Base-by-base conservation (phyloP, 306 rosid species). In the Potentilla sterilis region DNA sequence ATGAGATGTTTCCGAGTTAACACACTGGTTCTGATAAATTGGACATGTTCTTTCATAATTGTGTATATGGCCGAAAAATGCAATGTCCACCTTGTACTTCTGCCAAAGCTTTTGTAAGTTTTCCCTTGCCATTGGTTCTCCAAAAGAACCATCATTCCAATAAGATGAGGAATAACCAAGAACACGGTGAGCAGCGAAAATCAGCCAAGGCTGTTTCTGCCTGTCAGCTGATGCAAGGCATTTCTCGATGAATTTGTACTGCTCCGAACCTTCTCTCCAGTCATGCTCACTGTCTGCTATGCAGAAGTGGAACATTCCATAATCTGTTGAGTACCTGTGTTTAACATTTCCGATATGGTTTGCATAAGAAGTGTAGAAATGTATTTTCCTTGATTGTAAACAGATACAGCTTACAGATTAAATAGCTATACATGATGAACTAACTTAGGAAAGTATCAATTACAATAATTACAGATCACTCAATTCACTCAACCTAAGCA, bases 41-140 rank as follows among this genome's bases (percentile, higher is more conserved):
- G 97, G 98, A 81, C 97, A 93, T 75, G 92, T 74, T 74, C 98
- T 81, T 85, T 93, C 98, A 8, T 93, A 91, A 87, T 93, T 89
- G 75, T 93, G 97, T 57, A 91, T 81, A 57, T 93, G 98, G 65
- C 92, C 98, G 80, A 81, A 93, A 70, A 89, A 87, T 59, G 90
- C 98, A 79, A 91, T 83, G 77, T 93, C 98, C 57, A 88, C 97
- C 84, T 92, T 91, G 77, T 93, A 89, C 85, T 75, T 91, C 75
- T 93, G 97, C 97, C 97, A 93, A 9, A 93, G 94, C 80, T 42
- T 86, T 78, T 93, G 96, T 65, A 93, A 72, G 85, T 89, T 91
- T 76, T 93, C 94, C 77, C 93, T 91, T 81, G 91, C 98, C 97
- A 91, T 89, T 24, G 97, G 98, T 72, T 93, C 98, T 69, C 76